Evolutionary conservation across 805 yeast species (phyloP), one percentile per base, ranked within the genome.

Genomic region (Cyberlindnera nakhonratchasimensis): DNA sequence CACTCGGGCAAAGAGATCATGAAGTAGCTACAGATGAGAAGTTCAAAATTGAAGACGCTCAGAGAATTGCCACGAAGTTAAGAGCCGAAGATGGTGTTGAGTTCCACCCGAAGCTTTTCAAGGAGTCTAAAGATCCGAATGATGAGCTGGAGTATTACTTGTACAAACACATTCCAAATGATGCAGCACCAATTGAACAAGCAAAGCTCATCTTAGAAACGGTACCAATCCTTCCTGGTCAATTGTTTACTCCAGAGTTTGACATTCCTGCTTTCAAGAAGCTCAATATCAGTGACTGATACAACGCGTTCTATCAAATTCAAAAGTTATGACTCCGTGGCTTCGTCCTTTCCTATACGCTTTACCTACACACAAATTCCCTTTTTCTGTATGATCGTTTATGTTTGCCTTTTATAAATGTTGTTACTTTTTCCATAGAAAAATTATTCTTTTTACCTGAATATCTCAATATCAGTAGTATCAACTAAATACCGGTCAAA

Each of bases 171-270:
- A 79, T 85, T 51, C 72, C 79, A 29, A 62, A 61, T n/a, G 65
- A 67, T 23, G 65, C 70, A n/a, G 65, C 69, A 39, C 69, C 79
- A n/a, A 76, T 76, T 35, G 67, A 67, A 24, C 75, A 83, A 57
- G 72, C 71, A 39, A 67, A 72, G 42, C 72, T 77, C 39, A 71
- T 89, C 22, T 69, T 82, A 42, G 77, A 77, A 40, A 66, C 82
- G 36, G 86, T 81, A 17, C 96, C 96, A 3, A 75, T 90, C 32
- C 64, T 88, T 34, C 96, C 96, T 1, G 96, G 96, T 14, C 95
- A 88, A 57, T 53, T 67, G 39, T 79, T 80, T 55, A 75, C 79
- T 16, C 76, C 74, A 21, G 74, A 79, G 50, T 85, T 85, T 58
- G 75, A 77, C 34, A 75, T 78, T 28, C 87, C 93, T 11, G 93